Conservation (phyloP, 163 green algal species). For the Chloromonas sp. region DNA sequence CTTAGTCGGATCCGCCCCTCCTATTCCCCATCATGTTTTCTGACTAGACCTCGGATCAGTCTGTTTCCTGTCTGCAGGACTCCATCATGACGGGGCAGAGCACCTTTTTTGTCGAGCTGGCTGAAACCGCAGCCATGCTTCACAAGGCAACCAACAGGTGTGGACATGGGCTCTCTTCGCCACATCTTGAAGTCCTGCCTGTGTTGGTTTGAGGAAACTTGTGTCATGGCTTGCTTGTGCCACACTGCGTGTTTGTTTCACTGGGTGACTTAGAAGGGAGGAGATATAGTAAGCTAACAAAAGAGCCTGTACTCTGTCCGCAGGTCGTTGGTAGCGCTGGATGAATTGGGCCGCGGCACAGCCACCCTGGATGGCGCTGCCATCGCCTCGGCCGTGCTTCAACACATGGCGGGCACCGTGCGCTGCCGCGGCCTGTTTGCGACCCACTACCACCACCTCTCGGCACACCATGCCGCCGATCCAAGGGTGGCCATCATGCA, state of each 20-base stretch:
- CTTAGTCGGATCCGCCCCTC: too few species aligned
- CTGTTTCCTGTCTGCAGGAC: slow-evolving; percentile 36
- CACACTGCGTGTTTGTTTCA: neutral
- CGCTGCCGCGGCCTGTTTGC: neutral
- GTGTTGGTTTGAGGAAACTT: neutral
- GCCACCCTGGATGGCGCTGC: slow-evolving; percentile 89
- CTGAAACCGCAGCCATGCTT: slow-evolving; percentile 71
- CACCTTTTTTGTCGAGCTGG: slow-evolving; percentile 96
- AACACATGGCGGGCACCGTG: neutral
- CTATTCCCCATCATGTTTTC: too few species aligned
- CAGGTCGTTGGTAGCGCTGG: slow-evolving; percentile 74
- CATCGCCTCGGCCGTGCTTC: slow-evolving; percentile 78
- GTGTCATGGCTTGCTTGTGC: neutral
- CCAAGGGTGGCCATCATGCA: slow-evolving; percentile 71
- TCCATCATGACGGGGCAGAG: slow-evolving; percentile 78
- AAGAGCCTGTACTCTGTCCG: too few species aligned
- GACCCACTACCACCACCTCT: slow-evolving; percentile 40
- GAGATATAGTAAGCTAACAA: too few species aligned
- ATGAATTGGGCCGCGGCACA: slow-evolving; percentile 95
- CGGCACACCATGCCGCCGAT: slow-evolving; percentile 40
- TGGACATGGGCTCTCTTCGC: too few species aligned
- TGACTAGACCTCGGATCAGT: too few species aligned
- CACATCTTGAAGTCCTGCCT: neutral
- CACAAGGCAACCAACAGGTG: neutral
- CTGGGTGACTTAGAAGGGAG: neutral